Evolutionary conservation across 2,329 filamentous ascomycete species (phyloP), one percentile per base, ranked within the genome.

Genomic region (Grosmannia clavigera): DNA sequence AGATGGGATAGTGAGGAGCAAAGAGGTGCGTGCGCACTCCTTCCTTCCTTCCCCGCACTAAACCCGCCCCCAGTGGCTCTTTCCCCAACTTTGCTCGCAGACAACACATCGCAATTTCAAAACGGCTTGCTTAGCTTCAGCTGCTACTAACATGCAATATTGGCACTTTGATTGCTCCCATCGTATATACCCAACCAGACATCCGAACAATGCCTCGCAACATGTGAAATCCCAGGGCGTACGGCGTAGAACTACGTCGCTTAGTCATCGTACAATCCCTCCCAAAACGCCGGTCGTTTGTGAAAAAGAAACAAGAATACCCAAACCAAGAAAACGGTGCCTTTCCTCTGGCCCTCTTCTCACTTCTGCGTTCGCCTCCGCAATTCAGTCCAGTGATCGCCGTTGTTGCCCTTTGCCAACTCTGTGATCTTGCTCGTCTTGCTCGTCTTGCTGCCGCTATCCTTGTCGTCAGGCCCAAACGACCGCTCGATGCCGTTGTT

Each of bases 401-500:
- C 50, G 22, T 57, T 31, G 5, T 59, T 53, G 12, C 5, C 55
- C 19, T 29, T 33, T 33, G 38, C 29, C 59, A n/a, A 33, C 53
- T n/a, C n/a, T 12, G 54, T 50, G 19, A 11, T 7, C 29, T 31
- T 22, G 33, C 14, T 43, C n/a, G 33, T 35, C 33, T n/a, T 22
- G 27, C 19, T 29, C 33, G 27, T n/a, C 27, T 7, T 12, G 16
- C 19, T 43, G 38, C 48, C 29, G 29, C 31, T 29, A 3, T 22
- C 11, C 35, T 10, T 9, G 5, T n/a, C 43, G 19, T 56, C 29
- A 43, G 3, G 27, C n/a, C 52, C 54, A 14, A 14, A 40, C 1
- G 61, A 62, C 60, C 71, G 73, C 67, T 86, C 83, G 64, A 85
- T 85, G 1, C 84, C 84, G 64, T 86, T 86, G 66, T 86, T 86